Percentiles rank a stretch among this genome's conserved stretches.
Conservation (phyloP, 768 basidiomycete genomes). For the Leccinum pellstonianum region DNA sequence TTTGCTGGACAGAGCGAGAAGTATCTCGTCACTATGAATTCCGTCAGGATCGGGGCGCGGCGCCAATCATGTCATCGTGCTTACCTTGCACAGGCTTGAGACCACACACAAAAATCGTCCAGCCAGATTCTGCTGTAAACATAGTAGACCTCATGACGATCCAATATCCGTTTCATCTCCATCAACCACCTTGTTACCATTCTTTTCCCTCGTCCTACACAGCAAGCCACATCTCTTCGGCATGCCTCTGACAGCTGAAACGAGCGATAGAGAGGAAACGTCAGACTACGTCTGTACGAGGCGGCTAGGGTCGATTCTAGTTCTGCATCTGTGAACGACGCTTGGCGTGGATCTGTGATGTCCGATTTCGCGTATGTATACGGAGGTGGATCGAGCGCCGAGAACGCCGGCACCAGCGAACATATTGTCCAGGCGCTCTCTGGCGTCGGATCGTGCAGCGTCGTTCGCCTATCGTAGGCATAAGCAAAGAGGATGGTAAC, state of each 20-base stretch:
- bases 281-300: slow-evolving; percentile 72
- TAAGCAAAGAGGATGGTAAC: slow-evolving; percentile 75
- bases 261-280: slow-evolving; percentile 79
- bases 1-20: slow-evolving; percentile 45
- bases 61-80: slow-evolving; percentile 18
- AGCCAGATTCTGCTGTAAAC: slow-evolving; percentile 88
- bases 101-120: slow-evolving; percentile 84
- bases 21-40: slow-evolving; percentile 51
- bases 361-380: slow-evolving; percentile 32
- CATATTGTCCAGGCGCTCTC: slow-evolving; percentile 89
- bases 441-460: slow-evolving; percentile 74
- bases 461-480: slow-evolving; percentile 77
- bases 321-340: slow-evolving; percentile 42
- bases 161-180: slow-evolving; percentile 69
- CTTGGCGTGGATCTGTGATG: slow-evolving; percentile 3
- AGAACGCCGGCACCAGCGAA: slow-evolving; percentile 69
- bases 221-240: slow-evolving; percentile 55
- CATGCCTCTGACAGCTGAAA: slow-evolving; percentile 73
- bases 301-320: slow-evolving; percentile 51
- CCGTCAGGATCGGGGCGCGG: slow-evolving; percentile 3
- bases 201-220: slow-evolving; percentile 62
- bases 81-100: slow-evolving; percentile 67
- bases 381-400: slow-evolving; percentile 77
- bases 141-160: slow-evolving; percentile 84
- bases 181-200: slow-evolving; percentile 63